Evolutionary conservation across 108 stramenopile genomes (phyloP), one percentile per base, ranked within the genome.

Genomic region (Epipyxis sp.): DNA sequence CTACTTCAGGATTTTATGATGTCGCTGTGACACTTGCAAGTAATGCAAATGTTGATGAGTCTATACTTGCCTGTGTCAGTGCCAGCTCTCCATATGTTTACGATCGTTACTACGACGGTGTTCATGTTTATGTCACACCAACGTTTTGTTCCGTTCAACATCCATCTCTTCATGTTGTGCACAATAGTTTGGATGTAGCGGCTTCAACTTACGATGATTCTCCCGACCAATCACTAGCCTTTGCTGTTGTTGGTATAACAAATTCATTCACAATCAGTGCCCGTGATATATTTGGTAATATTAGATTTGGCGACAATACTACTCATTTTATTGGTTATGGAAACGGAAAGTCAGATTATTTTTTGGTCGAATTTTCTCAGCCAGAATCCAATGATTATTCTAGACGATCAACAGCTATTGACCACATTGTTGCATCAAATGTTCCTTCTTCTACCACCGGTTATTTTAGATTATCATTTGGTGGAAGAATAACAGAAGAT

Each of bases 221-320:
- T 42, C 79, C 65, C 16, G 79, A 37, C 35, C 34, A 72, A 39
- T 79, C 81, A 29, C 87, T 91, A 1, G 76, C 62, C 16, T 41
- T 72, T 27, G 89, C 91, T 34, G 68, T 80, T 40, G 90, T 90
- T 37, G 93, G 93, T 27, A 79, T 78, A 13, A 69, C 82, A 45
- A 88, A 84, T 0, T 77, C 76, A 25, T 89, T 92, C 72, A 44
- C 76, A 2, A 79, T 93, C 40, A 72, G 89, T 54, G 87, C 90
- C 2, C 78, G 90, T 25, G 93, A 93, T 79, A 85, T 86, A 43
- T 93, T 92, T 81, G 91, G 91, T 29, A 93, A 93, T 77, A 57
- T 91, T 40, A 59, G 39, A 59, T 84, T 59, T 61, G 89, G 76
- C 25, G 83, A 85, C 40, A 65, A 76, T 34, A 85, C 86, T 34